phyloP scores from a whole-genome alignment of 805 yeast species.

The Barnettozyma californica region DNA sequence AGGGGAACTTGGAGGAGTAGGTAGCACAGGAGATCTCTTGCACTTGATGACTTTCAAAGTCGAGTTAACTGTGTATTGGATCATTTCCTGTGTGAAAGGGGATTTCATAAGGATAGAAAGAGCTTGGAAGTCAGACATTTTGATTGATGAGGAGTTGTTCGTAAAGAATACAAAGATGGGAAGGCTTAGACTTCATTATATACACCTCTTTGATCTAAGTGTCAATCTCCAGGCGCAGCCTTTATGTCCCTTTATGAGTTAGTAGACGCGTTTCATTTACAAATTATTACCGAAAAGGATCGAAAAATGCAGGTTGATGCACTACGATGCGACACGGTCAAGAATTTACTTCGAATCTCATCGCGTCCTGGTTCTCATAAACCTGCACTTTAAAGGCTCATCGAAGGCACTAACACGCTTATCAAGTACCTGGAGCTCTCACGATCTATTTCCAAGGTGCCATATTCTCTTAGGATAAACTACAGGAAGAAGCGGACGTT shows the following conservation, averaged over 20 bases:
- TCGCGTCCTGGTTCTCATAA: neutral
- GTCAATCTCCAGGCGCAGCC: neutral
- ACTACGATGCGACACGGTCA: neutral
- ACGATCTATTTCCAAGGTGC: too few species aligned
- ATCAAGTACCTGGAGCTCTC: too few species aligned
- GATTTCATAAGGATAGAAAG: slow-evolving; percentile 52
- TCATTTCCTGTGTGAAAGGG: slow-evolving; percentile 72
- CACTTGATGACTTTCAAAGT: slow-evolving; percentile 67
- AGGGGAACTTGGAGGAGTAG: slow-evolving; percentile 32
- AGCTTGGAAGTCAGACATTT: slow-evolving; percentile 50
- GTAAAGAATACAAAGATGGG: neutral
- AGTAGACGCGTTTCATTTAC: slow-evolving; percentile 4
- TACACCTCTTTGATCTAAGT: neutral
- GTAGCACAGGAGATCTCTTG: slow-evolving; percentile 28
- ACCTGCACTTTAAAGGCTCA: neutral
- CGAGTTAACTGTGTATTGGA: slow-evolving; percentile 59
- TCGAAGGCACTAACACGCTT: neutral
- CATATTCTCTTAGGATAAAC: too few species aligned
- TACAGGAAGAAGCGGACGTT: too few species aligned
- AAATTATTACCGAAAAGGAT: neutral
- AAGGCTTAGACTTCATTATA: neutral
- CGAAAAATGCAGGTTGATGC: slow-evolving; percentile 1
- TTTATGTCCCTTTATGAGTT: neutral
- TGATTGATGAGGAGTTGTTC: neutral
- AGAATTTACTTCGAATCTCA: neutral